These are phyloP conservation scores for Cucumis melo DNA, from an alignment of 306 rosid species.

Conservation along the genomic window DNA sequence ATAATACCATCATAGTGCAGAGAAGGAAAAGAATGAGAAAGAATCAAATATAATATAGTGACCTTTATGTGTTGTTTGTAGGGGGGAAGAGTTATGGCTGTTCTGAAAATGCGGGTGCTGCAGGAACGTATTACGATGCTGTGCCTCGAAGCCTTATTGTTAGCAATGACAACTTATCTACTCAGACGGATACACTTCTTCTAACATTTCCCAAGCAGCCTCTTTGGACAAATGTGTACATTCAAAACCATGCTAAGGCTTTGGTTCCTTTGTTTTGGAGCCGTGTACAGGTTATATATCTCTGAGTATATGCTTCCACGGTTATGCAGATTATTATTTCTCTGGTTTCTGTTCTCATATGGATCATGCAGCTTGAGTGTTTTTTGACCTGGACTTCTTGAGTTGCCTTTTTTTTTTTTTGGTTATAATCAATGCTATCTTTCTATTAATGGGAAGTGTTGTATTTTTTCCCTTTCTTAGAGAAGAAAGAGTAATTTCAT, in stretches of 20 bases:
- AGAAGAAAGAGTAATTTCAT: neutral
- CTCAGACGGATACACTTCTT: conserved; percentile 80
- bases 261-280: conserved; percentile 94
- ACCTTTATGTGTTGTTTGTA: conserved; percentile 22
- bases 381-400: neutral
- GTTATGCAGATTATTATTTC: neutral
- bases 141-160: conserved; percentile 79
- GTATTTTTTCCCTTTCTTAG: neutral
- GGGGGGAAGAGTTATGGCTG: conserved; percentile 92
- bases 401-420: neutral
- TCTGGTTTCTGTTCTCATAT: neutral
- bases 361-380: neutral
- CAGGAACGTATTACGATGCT: conserved; percentile 91
- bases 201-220: conserved; percentile 82
- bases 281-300: conserved; percentile 78
- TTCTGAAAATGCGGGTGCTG: conserved; percentile 80
- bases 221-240: conserved; percentile 86
- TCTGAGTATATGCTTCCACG: neutral
- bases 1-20: neutral
- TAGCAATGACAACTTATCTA: conserved; percentile 69
- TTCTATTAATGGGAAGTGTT: neutral
- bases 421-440: neutral
- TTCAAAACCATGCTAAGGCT: conserved; percentile 86
- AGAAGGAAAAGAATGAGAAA: neutral
- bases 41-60: neutral